Percentiles rank a stretch among this genome's conserved stretches.
Evolutionary conservation across 169 alveolate species (phyloP).

Genomic region (Plasmodium fragile): DNA sequence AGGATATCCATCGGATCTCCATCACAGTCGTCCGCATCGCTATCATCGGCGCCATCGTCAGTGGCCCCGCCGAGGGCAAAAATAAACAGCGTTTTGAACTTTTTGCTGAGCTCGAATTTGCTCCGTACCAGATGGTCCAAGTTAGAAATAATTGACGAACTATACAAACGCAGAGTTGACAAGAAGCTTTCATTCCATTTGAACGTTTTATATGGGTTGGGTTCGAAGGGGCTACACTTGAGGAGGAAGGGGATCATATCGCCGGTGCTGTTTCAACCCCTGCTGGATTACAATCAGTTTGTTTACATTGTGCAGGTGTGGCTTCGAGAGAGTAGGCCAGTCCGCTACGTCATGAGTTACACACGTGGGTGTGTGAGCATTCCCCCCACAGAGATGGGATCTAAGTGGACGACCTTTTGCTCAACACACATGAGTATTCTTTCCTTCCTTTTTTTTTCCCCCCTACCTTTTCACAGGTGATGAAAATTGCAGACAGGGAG

Average conservation of each 20-base stretch:
- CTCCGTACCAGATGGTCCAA: slow-evolving; percentile 36
- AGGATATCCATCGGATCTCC: slow-evolving; percentile 32
- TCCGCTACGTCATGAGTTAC: background rate
- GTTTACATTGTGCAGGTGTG: slow-evolving; percentile 36
- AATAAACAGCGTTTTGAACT: slow-evolving; percentile 33
- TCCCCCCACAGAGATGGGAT: background rate
- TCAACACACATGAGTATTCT: too few relatives aligned
- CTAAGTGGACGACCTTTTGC: background rate
- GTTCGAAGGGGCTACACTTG: slow-evolving; percentile 60
- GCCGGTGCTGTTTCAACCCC: slow-evolving; percentile 48
- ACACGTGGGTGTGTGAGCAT: background rate
- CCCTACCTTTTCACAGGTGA: slow-evolving; percentile 17
- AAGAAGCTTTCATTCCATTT: slow-evolving; percentile 47
- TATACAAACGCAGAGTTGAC: slow-evolving; percentile 42
- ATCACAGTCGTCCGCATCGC: background rate
- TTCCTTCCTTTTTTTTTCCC: background rate
- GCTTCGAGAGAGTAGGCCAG: background rate
- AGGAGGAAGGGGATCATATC: slow-evolving; percentile 60
- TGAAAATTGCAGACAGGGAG: slow-evolving; percentile 69
- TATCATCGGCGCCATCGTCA: background rate
- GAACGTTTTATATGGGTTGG: slow-evolving; percentile 63
- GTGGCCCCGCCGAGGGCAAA: slow-evolving; percentile 65
- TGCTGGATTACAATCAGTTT: slow-evolving; percentile 55
- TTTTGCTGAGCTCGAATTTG: slow-evolving; percentile 36
- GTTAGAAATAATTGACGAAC: slow-evolving; percentile 48